phyloP scores from a whole-genome alignment of 768 basidiomycete genomes.

The Naganishia vishniacii region DNA sequence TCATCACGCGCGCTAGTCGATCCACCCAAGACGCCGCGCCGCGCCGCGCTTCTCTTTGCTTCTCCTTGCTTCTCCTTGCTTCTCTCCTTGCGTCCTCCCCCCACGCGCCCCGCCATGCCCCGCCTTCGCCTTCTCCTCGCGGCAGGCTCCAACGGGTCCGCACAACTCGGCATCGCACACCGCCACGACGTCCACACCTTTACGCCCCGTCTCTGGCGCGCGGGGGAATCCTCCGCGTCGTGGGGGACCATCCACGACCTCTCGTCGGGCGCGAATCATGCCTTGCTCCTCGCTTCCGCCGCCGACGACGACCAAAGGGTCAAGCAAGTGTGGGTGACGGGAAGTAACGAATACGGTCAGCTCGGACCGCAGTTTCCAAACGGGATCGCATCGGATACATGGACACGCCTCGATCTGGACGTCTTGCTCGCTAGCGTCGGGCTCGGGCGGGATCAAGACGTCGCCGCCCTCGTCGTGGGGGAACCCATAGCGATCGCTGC shows the following conservation, averaged over 20 bases:
- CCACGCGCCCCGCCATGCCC: too few species aligned
- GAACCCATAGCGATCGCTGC: conserved; percentile 56
- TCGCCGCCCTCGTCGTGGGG: conserved; percentile 44
- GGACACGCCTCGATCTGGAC: conserved; percentile 26
- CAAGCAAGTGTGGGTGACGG: conserved; percentile 62
- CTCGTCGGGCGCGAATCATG: conserved; percentile 72
- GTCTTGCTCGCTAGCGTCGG: background rate
- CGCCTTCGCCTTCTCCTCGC: conserved; percentile 30
- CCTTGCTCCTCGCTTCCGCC: conserved; percentile 58
- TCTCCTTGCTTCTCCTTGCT: too few species aligned
- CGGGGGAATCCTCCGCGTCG: background rate
- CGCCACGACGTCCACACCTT: conserved; percentile 33
- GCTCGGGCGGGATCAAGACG: too few species aligned
- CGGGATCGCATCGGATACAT: conserved; percentile 4
- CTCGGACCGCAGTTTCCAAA: conserved; percentile 55
- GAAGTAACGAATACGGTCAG: conserved; percentile 67
- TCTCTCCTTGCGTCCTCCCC: too few species aligned
- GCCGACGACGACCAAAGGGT: background rate
- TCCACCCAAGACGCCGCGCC: background rate
- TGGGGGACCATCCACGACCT: conserved; percentile 52
- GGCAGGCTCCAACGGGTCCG: conserved; percentile 42
- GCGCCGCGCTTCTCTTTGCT: too few species aligned
- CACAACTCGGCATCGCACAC: conserved; percentile 39
- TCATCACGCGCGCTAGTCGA: background rate
- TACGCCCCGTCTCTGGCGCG: conserved; percentile 30